phyloP scores from a whole-genome alignment of 495 filamentous ascomycete genomes.

The Emericellopsis terricola region DNA sequence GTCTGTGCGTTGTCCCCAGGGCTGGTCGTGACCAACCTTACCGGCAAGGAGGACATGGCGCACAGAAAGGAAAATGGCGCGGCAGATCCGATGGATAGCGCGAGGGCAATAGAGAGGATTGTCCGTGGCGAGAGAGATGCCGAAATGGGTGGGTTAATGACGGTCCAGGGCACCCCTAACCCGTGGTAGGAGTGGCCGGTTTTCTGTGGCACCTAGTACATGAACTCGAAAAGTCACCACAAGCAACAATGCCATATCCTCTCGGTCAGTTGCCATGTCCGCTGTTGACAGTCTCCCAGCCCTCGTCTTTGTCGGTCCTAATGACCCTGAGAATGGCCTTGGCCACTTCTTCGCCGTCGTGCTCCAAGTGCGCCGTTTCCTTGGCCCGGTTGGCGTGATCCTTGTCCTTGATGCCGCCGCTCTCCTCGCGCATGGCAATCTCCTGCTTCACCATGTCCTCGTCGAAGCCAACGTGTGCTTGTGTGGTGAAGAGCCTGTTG shows the following conservation, averaged over 20 bases:
- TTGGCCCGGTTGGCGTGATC: constrained; percentile 11
- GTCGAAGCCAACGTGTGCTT: constrained; percentile 76
- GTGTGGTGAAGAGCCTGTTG: constrained; percentile 49
- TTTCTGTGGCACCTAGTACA: too few species aligned
- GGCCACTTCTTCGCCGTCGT: constrained; percentile 13
- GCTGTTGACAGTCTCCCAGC: not conserved
- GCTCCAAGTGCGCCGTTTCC: constrained; percentile 12
- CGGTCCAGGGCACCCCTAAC: too few species aligned
- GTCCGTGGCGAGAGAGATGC: constrained; percentile 17
- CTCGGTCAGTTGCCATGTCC: too few species aligned
- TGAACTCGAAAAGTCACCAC: too few species aligned
- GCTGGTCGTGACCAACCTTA: constrained; percentile 30
- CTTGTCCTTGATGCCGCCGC: constrained; percentile 44
- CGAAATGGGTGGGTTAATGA: too few species aligned
- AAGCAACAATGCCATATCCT: too few species aligned
- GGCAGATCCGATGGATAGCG: constrained; percentile 17
- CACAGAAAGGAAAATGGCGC: constrained; percentile 12
- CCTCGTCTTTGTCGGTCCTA: constrained; percentile 13
- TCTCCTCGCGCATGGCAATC: constrained; percentile 34
- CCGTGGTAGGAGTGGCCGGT: too few species aligned
- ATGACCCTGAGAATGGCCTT: constrained; percentile 19
- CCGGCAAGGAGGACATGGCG: constrained; percentile 13
- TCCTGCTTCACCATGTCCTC: constrained; percentile 51
- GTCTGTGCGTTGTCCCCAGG: constrained; percentile 34
- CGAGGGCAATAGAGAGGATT: too few species aligned